Evolutionary conservation across 345 rosid species (phyloP).

Genomic region (Pugionium dolabratum): DNA sequence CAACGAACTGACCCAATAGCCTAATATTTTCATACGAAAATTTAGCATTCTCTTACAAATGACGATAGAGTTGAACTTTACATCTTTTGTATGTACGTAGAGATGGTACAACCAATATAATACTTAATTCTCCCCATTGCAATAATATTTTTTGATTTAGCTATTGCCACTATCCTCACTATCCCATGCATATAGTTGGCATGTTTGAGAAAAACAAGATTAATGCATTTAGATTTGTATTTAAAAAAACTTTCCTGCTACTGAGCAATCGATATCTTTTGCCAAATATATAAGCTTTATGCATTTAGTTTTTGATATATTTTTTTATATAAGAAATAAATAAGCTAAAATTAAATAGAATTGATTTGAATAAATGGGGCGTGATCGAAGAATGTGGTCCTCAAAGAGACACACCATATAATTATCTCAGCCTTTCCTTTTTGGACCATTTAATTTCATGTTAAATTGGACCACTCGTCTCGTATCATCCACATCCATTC

Average conservation of each 20-base stretch:
- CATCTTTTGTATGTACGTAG: too few relatives aligned
- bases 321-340: background rate
- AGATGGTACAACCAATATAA: too few relatives aligned
- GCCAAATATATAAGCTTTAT: conserved; percentile 31
- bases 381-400: conserved; percentile 42
- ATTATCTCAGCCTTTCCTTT: conserved; percentile 39
- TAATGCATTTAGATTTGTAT: too few relatives aligned
- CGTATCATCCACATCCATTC: conserved; percentile 33
- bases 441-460: conserved; percentile 42
- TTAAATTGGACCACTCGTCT: conserved; percentile 33
- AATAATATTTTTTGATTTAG: background rate
- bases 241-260: background rate
- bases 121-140: background rate
- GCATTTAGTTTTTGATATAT: conserved; percentile 12
- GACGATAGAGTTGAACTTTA: too few relatives aligned
- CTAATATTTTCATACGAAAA: too few relatives aligned
- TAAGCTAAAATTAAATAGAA: conserved; percentile 5
- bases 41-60: too few relatives aligned
- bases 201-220: too few relatives aligned
- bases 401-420: conserved; percentile 29
- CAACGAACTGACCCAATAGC: too few relatives aligned
- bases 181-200: background rate
- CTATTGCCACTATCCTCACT: background rate
- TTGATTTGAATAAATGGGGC: conserved; percentile 36
- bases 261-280: conserved; percentile 32